Evolutionary conservation across 1,284 basidiomycete species (phyloP), one percentile per base, ranked within the genome.

Genomic region (Earliella scabrosa): DNA sequence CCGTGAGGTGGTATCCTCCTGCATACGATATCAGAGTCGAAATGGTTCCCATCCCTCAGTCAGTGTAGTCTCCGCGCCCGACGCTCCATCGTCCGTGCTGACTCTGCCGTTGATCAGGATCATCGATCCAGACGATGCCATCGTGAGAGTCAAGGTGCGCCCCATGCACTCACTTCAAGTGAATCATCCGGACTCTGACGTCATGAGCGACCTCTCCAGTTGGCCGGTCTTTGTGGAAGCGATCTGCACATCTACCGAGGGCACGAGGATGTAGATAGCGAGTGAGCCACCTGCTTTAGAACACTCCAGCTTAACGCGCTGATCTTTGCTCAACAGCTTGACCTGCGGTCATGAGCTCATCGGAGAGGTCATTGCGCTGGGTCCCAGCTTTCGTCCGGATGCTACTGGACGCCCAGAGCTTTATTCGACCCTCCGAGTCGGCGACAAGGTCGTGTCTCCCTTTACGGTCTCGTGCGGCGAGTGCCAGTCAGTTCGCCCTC

Each of bases 401-500:
- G 71, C 73, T 1, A 63, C 74, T 36, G 81, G 75, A 38, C 77
- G 90, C 44, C 87, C 90, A 1, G 68, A 69, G 18, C 72, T 90
- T 10, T 92, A 92, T 58, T 77, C 82, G 3, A 84, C 79, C 10
- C 82, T 95, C 63, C 85, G 83, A 58, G 70, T 90, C 2, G 93
- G 93, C 4, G 90, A 95, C 71, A 85, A 86, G 60, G 91, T 96
- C n/a, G 85, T 96, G 14, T 87, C 90, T 1, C 92, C 95, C 0
- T 97, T 96, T 72, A 93, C 92, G 0, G 80, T 86, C 18, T 91
- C 86, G 38, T 97, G 95, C 65, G 90, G 89, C 47, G 85, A 88
- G 73, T 92, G 88, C 78, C 81, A 85, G 89, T 92, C 60, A 66
- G 87, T 77, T 13, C 45, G 3, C 13, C 23, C 16, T 34, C 29